Evolutionary conservation across 108 stramenopile genomes (phyloP).

Genomic region (Phaeodactylum tricornutum): DNA sequence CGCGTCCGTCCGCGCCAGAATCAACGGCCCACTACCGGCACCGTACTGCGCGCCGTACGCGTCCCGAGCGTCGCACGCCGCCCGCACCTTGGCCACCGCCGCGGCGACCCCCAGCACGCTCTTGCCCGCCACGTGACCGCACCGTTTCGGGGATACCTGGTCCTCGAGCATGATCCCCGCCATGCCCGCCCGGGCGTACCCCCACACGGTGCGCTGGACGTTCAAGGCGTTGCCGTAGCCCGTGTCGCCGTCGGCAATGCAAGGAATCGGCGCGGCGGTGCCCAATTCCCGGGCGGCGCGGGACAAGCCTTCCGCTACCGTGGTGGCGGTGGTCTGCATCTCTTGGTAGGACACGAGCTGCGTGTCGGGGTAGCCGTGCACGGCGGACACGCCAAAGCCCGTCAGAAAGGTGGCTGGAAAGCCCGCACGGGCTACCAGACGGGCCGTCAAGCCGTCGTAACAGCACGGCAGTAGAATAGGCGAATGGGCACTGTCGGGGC

Average conservation of each 20-base stretch:
- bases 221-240: constrained; percentile 95
- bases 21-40: constrained; percentile 63
- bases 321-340: constrained; percentile 66
- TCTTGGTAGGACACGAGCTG: constrained; percentile 81
- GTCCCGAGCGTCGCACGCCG: constrained; percentile 91
- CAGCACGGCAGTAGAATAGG: constrained; percentile 87
- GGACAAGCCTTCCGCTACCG: constrained; percentile 75
- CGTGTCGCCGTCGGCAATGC: constrained; percentile 96
- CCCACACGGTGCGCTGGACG: constrained; percentile 80
- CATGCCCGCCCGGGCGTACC: constrained; percentile 86
- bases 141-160: constrained; percentile 88
- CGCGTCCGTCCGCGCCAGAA: constrained; percentile 91
- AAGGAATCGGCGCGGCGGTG: constrained; percentile 71
- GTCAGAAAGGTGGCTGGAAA: constrained; percentile 97
- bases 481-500: constrained; percentile 20
- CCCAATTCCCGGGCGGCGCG: constrained; percentile 60
- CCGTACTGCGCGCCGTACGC: constrained; percentile 72
- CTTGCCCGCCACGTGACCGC: constrained; percentile 95
- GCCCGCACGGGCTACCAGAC: constrained; percentile 70
- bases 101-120: constrained; percentile 78
- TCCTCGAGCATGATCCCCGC: constrained; percentile 98
- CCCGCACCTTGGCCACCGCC: constrained; percentile 79
- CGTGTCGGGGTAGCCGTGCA: constrained; percentile 86
- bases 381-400: constrained; percentile 87
- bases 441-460: constrained; percentile 94